Base-by-base conservation (phyloP, 2,329 filamentous ascomycete genomes). In the Tolypocladium paradoxum region DNA sequence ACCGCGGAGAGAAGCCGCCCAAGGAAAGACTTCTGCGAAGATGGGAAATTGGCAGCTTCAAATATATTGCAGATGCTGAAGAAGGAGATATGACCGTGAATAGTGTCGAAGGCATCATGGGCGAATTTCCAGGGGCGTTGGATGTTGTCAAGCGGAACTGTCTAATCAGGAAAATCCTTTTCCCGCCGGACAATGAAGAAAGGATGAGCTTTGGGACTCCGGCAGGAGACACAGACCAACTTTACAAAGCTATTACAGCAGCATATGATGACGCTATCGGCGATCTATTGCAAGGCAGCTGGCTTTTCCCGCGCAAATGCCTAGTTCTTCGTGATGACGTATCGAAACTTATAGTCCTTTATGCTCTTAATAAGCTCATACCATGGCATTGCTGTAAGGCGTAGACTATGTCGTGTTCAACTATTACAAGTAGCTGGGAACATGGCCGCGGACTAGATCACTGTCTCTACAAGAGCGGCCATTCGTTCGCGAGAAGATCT, bases 101-200 rank as follows among this genome's bases (percentile, higher is more conserved):
- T 36, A 18, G 52, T 45, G 20, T 58, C 18, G 35, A 52, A 45
- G 4, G 1, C 0, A 54, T 61, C 7, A 47, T 60, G 55, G 16
- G 12, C 1, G 55, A 59, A 33, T 60, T 61, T 34, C 59, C 58
- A 51, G 20, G 49, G 7, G 18, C 38, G 1, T 40, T 61, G 1
- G 48, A 60, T 29, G 16, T 40, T 27, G 40, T 58, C 6, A 59
- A 60, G 37, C 60, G 54, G 6, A 55, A 60, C 12, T 60, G 55
- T 34, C 7, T 51, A 16, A 49, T 61, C 16, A 54, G 54, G 50
- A 38, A 46, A 11, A 37, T 57, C n/a, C 52, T 60, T 4, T 57
- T 55, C 20, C 45, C 48, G 11, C 12, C 54, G 22, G 52, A 49
- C 18, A 50, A 53, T 12, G 36, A 49, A 12, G 51, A 45, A 16